Evolutionary conservation across 2,329 filamentous ascomycete genomes (phyloP).

Genomic region (Fonsecaea pedrosoi): DNA sequence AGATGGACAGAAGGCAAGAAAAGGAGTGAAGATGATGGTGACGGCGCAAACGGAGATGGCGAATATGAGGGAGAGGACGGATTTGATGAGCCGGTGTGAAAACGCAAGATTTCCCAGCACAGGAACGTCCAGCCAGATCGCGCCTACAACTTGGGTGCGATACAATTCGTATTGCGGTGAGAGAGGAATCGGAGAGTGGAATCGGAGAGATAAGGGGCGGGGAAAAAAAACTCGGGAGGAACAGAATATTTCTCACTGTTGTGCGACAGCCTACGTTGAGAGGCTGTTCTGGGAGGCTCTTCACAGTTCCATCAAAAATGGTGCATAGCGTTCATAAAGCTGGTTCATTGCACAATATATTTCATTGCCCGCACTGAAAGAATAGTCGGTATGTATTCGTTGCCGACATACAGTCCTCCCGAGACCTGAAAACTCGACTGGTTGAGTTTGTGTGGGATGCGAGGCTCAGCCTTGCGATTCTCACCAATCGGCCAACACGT

Average conservation of each 20-base stretch:
- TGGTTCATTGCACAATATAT: not conserved
- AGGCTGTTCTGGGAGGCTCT: not conserved
- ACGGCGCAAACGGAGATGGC: conserved; percentile 13
- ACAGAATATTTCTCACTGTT: not conserved
- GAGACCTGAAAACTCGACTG: too few species aligned
- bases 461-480: not conserved
- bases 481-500: not conserved
- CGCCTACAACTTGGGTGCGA: not conserved
- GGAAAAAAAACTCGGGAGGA: not conserved
- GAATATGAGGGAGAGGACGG: conserved; percentile 14
- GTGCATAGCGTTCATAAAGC: not conserved
- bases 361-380: not conserved
- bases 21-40: conserved; percentile 39
- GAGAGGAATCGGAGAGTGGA: not conserved
- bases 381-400: not conserved
- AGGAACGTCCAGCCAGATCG: not conserved
- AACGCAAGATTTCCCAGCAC: not conserved
- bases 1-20: conserved; percentile 65
- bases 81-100: not conserved
- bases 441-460: not conserved
- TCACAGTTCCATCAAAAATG: not conserved
- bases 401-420: not conserved
- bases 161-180: not conserved
- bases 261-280: not conserved
- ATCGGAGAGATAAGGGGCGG: not conserved